These are phyloP conservation scores for Pneumocystis murina DNA, from an alignment of 1,139 yeast genomes.

Conservation along the genomic window DNA sequence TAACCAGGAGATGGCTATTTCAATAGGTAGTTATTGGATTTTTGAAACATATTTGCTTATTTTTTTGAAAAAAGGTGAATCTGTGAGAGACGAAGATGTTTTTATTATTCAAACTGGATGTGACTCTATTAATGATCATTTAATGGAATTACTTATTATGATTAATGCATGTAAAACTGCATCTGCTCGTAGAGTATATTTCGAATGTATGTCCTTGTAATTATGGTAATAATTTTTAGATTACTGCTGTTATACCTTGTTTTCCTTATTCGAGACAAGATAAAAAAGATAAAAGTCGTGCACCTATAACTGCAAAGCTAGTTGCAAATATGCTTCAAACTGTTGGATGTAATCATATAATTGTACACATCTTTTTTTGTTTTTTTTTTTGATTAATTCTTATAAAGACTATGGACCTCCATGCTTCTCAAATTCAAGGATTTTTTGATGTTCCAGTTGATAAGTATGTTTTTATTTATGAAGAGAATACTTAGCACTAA, in stretches of 20 bases:
- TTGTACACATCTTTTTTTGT: constrained; percentile 19
- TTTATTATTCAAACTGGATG: constrained; percentile 87
- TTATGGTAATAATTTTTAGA: not conserved
- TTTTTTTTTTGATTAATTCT: not conserved
- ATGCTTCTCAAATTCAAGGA: constrained; percentile 95
- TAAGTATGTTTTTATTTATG: constrained; percentile 26
- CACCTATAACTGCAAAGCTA: constrained; percentile 91
- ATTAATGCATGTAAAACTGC: constrained; percentile 93
- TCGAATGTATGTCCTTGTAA: not conserved
- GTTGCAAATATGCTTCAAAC: constrained; percentile 77
- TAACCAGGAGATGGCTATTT: constrained; percentile 51
- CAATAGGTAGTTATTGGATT: not conserved
- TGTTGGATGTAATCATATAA: constrained; percentile 92
- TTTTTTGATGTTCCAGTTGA: constrained; percentile 94
- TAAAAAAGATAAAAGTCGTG: constrained; percentile 87
- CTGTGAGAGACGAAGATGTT: constrained; percentile 90
- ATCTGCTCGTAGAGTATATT: constrained; percentile 61
- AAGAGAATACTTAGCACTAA: not conserved
- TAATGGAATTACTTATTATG: constrained; percentile 74
- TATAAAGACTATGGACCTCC: constrained; percentile 72
- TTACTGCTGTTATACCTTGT: constrained; percentile 80
- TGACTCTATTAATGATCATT: constrained; percentile 78
- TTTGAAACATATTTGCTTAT: not conserved
- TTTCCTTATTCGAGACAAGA: constrained; percentile 96
- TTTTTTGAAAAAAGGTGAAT: constrained; percentile 59